Evolutionary conservation across 805 yeast genomes (phyloP).

Genomic region (Candida stauntonica): DNA sequence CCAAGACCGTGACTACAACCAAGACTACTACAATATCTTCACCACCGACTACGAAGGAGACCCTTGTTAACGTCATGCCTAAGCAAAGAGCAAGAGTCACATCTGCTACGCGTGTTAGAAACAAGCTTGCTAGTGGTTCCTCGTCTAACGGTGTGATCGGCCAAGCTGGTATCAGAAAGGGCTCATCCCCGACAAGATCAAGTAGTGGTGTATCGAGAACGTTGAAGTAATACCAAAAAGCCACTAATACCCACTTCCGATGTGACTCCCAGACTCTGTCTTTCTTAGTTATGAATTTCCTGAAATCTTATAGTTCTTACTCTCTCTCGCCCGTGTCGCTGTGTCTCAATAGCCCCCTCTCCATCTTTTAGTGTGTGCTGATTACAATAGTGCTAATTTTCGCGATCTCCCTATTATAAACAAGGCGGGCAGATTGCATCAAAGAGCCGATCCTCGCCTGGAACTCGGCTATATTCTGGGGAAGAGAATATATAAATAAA

Average conservation of each 20-base stretch:
- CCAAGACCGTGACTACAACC: slow-evolving; percentile 27
- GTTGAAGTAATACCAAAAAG: slow-evolving; percentile 6
- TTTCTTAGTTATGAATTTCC: no score
- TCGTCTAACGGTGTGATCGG: slow-evolving; percentile 18
- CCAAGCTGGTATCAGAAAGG: slow-evolving; percentile 27
- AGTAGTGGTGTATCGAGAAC: slow-evolving; percentile 22
- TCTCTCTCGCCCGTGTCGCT: no score
- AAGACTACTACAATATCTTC: slow-evolving; percentile 29
- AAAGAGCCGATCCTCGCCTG: no score
- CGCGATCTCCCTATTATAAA: no score
- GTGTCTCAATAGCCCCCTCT: no score
- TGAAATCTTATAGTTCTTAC: no score
- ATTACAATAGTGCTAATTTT: no score
- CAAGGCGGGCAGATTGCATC: no score
- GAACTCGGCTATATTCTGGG: no score
- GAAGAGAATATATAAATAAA: no score
- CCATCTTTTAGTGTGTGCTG: no score
- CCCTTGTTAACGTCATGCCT: slow-evolving; percentile 19
- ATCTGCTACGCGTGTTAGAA: slow-evolving; percentile 30
- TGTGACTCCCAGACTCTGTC: no score
- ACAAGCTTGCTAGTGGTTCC: slow-evolving; percentile 23
- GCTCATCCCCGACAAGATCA: slow-evolving; percentile 22
- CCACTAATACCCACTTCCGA: background rate
- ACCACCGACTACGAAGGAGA: slow-evolving; percentile 26
- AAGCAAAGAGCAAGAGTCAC: slow-evolving; percentile 25